phyloP scores from a whole-genome alignment of 768 basidiomycete genomes.

The Polyporus arcularius region DNA sequence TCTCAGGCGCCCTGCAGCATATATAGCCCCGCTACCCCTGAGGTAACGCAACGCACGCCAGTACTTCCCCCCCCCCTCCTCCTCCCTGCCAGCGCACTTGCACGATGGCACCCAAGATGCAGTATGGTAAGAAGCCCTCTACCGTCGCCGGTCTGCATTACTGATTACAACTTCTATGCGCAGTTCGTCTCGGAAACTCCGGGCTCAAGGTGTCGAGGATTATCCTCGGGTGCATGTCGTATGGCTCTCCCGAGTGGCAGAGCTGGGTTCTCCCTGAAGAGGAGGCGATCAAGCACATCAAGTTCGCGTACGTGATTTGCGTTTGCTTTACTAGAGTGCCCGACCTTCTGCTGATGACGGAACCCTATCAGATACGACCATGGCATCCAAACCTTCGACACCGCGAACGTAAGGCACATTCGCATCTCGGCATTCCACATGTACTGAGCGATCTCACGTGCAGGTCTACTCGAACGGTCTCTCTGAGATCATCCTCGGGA shows the following conservation, averaged over 20 bases:
- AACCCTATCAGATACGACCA: constrained; percentile 35
- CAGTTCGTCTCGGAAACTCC: constrained; percentile 32
- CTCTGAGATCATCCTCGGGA: constrained; percentile 49
- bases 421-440: too few relatives aligned
- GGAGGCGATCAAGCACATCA: constrained; percentile 41
- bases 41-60: too few relatives aligned
- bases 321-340: not conserved
- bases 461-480: constrained; percentile 42
- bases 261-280: constrained; percentile 41
- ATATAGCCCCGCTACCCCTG: too few relatives aligned
- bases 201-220: constrained; percentile 32
- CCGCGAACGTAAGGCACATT: constrained; percentile 30
- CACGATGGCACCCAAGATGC: constrained; percentile 15
- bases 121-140: not conserved
- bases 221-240: constrained; percentile 39
- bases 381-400: constrained; percentile 45
- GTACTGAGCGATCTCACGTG: not conserved
- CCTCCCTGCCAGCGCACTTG: too few relatives aligned
- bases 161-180: not conserved
- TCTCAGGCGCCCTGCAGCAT: too few relatives aligned
- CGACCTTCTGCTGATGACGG: not conserved
- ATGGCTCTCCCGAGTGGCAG: constrained; percentile 33
- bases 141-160: not conserved
- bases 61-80: too few relatives aligned
- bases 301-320: constrained; percentile 37